phyloP scores from a whole-genome alignment of 257 asterid genomes.

The Solanum piurae region DNA sequence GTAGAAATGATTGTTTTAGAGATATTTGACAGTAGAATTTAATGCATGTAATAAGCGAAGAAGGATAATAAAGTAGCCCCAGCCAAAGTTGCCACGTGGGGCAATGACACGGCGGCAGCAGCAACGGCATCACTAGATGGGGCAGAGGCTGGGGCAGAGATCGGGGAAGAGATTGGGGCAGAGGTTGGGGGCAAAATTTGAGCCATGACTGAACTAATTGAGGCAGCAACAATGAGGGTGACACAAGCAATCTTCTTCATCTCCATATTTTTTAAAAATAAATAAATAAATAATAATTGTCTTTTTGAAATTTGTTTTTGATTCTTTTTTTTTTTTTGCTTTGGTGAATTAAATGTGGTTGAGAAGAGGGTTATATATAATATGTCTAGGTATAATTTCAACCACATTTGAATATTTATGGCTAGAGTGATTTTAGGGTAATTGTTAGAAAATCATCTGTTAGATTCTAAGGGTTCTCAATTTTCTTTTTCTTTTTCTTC shows the following conservation, averaged over 20 bases:
- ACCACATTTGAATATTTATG: background rate
- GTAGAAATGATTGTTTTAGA: background rate
- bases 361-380: background rate
- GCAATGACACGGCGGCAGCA: background rate
- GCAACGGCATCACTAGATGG: background rate
- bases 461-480: background rate
- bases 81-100: slow-evolving; percentile 5
- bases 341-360: background rate
- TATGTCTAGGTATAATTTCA: background rate
- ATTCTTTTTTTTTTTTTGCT: background rate
- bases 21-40: background rate
- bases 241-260: slow-evolving; percentile 34
- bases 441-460: background rate
- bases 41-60: slow-evolving; percentile 8
- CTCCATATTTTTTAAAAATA: slow-evolving; percentile 1
- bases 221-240: slow-evolving; percentile 20
- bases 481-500: background rate
- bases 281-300: background rate
- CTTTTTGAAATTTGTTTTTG: background rate
- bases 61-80: slow-evolving; percentile 21
- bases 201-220: slow-evolving; percentile 27
- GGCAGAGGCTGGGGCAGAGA: slow-evolving; percentile 4
- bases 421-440: background rate
- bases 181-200: background rate
- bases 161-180: background rate